Percentiles rank a stretch among this genome's conserved stretches.
Conservation (phyloP, 495 filamentous ascomycete species). For the Penicillium arizonense region DNA sequence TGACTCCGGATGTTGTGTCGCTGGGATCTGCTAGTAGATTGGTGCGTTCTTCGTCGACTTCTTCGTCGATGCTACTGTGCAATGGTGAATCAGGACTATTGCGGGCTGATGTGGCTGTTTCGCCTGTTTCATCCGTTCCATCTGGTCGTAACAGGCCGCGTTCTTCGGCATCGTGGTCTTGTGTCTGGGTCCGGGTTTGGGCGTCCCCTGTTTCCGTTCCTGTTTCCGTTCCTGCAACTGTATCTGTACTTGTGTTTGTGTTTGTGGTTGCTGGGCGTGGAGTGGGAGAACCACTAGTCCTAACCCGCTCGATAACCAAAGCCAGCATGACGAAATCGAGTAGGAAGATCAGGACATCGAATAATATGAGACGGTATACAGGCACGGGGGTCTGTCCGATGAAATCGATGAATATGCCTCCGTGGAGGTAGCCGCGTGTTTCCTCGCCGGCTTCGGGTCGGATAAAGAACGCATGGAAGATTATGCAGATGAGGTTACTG, state of each 20-base stretch:
- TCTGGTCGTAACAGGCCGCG: slow-evolving; percentile 61
- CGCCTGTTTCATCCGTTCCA: slow-evolving; percentile 35
- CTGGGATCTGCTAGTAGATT: slow-evolving; percentile 44
- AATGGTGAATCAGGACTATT: slow-evolving; percentile 4
- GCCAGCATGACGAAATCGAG: slow-evolving; percentile 75
- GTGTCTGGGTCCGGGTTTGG: slow-evolving; percentile 22
- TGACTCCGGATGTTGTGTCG: slow-evolving; percentile 25
- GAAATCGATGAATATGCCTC: slow-evolving; percentile 82
- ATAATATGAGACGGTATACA: slow-evolving; percentile 56
- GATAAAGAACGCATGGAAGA: slow-evolving; percentile 64
- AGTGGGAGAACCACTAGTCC: slow-evolving; percentile 29
- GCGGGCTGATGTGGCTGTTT: slow-evolving; percentile 3
- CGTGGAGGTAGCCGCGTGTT: slow-evolving; percentile 78
- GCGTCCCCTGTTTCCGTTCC: too few species aligned
- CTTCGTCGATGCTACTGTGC: slow-evolving; percentile 19
- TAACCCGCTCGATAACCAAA: slow-evolving; percentile 67
- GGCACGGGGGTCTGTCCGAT: slow-evolving; percentile 79
- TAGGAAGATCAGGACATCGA: slow-evolving; percentile 64
- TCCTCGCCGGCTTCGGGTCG: slow-evolving; percentile 69
- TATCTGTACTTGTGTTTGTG: slow-evolving; percentile 7
- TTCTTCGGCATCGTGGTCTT: slow-evolving; percentile 82
- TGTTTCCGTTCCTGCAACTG: slow-evolving; percentile 1
- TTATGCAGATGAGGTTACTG: slow-evolving; percentile 69
- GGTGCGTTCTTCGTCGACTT: slow-evolving; percentile 43
- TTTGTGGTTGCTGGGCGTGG: slow-evolving; percentile 4